These are phyloP conservation scores for Globisporangium camurandrum DNA, from an alignment of 352 stramenopile species.

Conservation along the genomic window DNA sequence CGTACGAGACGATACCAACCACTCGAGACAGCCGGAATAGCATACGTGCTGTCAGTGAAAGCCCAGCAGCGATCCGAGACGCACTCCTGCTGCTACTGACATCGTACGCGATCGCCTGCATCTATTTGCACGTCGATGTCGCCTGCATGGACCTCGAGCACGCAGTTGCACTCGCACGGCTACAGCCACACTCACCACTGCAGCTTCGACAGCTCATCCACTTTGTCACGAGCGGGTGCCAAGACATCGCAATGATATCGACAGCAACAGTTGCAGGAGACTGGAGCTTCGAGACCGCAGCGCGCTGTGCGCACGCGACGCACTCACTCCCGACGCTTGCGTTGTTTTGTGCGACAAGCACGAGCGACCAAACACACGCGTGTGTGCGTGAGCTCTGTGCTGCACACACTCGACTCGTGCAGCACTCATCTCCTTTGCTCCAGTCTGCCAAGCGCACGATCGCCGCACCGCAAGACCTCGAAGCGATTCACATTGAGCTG, in stretches of 20 bases:
- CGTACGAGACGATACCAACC: not conserved
- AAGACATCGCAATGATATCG: not conserved
- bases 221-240: not conserved
- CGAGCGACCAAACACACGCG: slow-evolving; percentile 2
- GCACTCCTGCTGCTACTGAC: slow-evolving; percentile 15
- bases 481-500: slow-evolving; percentile 13
- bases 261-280: not conserved
- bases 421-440: slow-evolving; percentile 1
- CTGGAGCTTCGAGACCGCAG: not conserved
- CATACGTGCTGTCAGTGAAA: not conserved
- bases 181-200: not conserved
- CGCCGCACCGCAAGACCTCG: too few relatives aligned
- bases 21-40: not conserved
- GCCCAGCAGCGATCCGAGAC: not conserved
- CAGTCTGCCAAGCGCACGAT: too few relatives aligned
- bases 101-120: slow-evolving; percentile 20
- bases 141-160: slow-evolving; percentile 22
- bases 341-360: slow-evolving; percentile 6
- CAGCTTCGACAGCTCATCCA: not conserved
- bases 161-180: not conserved
- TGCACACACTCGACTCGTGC: not conserved
- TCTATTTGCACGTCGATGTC: slow-evolving; percentile 11
- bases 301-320: slow-evolving; percentile 6
- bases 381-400: slow-evolving; percentile 8
- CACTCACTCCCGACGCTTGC: slow-evolving; percentile 4